Evolutionary conservation across 176 grass and related monocot genomes (phyloP), one percentile per base, ranked within the genome.

Genomic region (Puya raimondii): DNA sequence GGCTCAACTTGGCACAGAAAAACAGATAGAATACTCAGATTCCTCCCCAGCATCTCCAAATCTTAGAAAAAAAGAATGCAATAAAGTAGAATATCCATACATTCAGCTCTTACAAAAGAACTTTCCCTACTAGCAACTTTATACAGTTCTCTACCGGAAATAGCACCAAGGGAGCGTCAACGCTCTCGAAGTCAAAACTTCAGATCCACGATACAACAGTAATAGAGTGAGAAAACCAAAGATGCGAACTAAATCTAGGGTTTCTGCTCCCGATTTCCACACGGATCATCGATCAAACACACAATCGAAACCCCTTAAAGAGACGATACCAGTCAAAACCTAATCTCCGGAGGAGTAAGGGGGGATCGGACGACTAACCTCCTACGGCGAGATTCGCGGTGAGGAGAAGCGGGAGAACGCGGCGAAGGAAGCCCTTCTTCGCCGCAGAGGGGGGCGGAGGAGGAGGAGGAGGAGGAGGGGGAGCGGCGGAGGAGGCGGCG

Each of bases 321-420:
- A 26, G 25, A 26, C 25, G 25, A 26, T 10, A n/a, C 64, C 7
- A 15, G 47, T 2, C 22, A 17, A 47, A 66, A 61, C 56, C 7
- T 61, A 6, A 42, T 18, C 21, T 13, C 17, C 4, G 53, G 9
- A 12, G 15, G 2, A 67, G 15, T 52, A 23, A 17, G 17, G 13
- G 70, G 26, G 12, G 49, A 67, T 64, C 53, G 63, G 50, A 16
- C 11, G 53, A 12, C 61, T 72, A 25, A 91, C 92, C 88, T 91
- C 86, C 92, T 63, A 96, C 65, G 77, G 87, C 90, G 57, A 96
- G 67, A 78, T 91, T 96, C 64, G 82, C 65, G 15, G 83, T 64
- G 81, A 96, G 80, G 47, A 96, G 66, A 78, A 96, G 71, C 49
- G 92, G 92, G 20, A 96, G 75, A 70, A 89, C 52, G 54, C 88